Percentiles rank a stretch among this genome's conserved stretches.
phyloP scores from a whole-genome alignment of 2,329 filamentous ascomycete genomes.

The Talaromyces sp. region DNA sequence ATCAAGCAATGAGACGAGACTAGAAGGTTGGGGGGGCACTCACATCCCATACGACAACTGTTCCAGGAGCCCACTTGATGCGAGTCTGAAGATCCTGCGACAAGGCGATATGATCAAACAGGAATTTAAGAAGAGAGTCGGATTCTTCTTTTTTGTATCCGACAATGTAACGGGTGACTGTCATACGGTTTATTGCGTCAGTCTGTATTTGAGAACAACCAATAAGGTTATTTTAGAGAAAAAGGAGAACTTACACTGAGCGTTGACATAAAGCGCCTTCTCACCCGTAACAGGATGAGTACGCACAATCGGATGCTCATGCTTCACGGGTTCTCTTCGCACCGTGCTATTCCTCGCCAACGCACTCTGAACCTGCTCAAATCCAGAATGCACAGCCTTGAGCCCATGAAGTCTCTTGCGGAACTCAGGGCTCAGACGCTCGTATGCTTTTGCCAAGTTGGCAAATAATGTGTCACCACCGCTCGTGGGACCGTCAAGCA shows the following conservation, averaged over 20 bases:
- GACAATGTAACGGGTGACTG: slow-evolving; percentile 73
- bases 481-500: slow-evolving; percentile 72
- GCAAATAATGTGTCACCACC: slow-evolving; percentile 83
- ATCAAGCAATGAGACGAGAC: neutral
- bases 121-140: slow-evolving; percentile 68
- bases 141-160: slow-evolving; percentile 84
- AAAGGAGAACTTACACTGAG: slow-evolving; percentile 59
- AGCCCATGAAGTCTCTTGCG: slow-evolving; percentile 74
- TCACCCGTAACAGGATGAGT: slow-evolving; percentile 80
- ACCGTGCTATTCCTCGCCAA: slow-evolving; percentile 63
- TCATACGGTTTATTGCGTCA: neutral
- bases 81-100: slow-evolving; percentile 68
- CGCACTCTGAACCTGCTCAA: slow-evolving; percentile 71
- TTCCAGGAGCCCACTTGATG: slow-evolving; percentile 72
- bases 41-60: slow-evolving; percentile 77
- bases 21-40: slow-evolving; percentile 4
- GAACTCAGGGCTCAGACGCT: slow-evolving; percentile 72
- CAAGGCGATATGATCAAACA: slow-evolving; percentile 68
- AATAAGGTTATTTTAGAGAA: too few species aligned
- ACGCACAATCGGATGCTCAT: slow-evolving; percentile 70
- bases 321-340: slow-evolving; percentile 68
- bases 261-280: slow-evolving; percentile 78
- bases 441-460: slow-evolving; percentile 75
- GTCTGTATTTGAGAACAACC: too few species aligned
- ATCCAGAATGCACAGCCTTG: slow-evolving; percentile 72